Evolutionary conservation across 1,284 basidiomycete genomes (phyloP), one percentile per base, ranked within the genome.

Genomic region (Phlebopus sp.): DNA sequence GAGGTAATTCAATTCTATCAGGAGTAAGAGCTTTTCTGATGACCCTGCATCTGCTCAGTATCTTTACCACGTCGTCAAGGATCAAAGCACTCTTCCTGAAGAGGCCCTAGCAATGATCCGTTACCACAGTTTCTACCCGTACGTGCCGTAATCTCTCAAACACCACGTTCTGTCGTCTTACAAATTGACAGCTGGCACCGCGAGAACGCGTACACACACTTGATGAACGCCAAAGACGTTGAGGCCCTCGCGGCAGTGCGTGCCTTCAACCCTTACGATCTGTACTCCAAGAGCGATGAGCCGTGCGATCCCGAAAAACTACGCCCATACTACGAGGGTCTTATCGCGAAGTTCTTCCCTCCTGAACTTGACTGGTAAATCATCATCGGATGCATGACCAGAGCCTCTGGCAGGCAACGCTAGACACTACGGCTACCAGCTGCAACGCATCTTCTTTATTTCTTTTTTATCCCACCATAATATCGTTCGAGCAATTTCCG

Each of bases 41-140:
- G 37, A 23, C 37, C 51, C 44, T 42, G 34, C 53, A 37, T 42
- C 56, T 42, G 46, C 37, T 44, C 42, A 89, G 86, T 90, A 90
- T 60, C 71, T 90, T 7, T 90, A 89, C 64, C 72, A 86, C 54
- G 82, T 90, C 52, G 69, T 89, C 46, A 89, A 88, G 66, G 81
- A 83, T 55, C 88, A 90, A 62, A 81, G 79, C 58, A 77, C 76
- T n/a, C 81, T 96, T 0, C 92, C 92, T 1, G 77, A 80, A 46
- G 91, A 90, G 59, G 92, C 78, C 0, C 76, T 96, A 31, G 84
- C 87, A 21, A 96, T 96, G 92, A 92, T 96, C 62, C 83, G 92
- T 21, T 95, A 91, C 69, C 92, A 96, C 72, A 90, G 86, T 58
- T 95, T 95, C 76, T 95, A 95, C 73, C 92, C 92, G 70, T 84